Percentiles rank a stretch among this genome's conserved stretches.
Conservation (phyloP, 1,284 basidiomycete genomes). For the Fomes fomentarius region DNA sequence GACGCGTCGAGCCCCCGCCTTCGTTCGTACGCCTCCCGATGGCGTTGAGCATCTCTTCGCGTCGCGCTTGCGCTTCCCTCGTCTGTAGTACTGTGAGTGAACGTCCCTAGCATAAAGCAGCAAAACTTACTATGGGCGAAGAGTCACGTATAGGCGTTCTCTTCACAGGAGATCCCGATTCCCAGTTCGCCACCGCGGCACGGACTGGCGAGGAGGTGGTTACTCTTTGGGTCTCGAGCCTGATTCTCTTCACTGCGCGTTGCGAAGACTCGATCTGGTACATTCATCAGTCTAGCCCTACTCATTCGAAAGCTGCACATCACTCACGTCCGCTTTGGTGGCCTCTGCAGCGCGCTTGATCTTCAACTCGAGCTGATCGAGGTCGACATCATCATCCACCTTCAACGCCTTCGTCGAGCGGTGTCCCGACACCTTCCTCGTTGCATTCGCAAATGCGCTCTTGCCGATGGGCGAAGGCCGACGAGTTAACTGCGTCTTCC, state of each 20-base stretch:
- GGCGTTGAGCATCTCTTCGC: slow-evolving; percentile 78
- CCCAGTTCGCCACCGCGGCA: slow-evolving; percentile 17
- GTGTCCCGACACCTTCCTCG: slow-evolving; percentile 59
- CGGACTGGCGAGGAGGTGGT: slow-evolving; percentile 20
- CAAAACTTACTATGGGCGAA: slow-evolving; percentile 43
- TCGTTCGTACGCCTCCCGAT: slow-evolving; percentile 65
- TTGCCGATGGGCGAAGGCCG: slow-evolving; percentile 28
- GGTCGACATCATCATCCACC: slow-evolving; percentile 34
- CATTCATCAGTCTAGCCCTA: too few relatives aligned
- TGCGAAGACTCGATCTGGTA: slow-evolving; percentile 68
- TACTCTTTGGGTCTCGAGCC: slow-evolving; percentile 49
- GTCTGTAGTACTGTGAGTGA: slow-evolving; percentile 46
- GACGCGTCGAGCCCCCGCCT: slow-evolving; percentile 43
- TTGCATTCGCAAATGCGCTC: slow-evolving; percentile 35
- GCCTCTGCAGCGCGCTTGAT: slow-evolving; percentile 52
- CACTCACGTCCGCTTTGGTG: slow-evolving; percentile 70
- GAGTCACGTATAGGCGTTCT: slow-evolving; percentile 43
- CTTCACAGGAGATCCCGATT: slow-evolving; percentile 54
- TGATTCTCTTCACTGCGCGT: slow-evolving; percentile 70
- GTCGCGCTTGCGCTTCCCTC: slow-evolving; percentile 69
- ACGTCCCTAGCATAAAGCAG: background rate
- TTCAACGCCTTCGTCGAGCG: slow-evolving; percentile 22
- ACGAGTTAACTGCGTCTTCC: slow-evolving; percentile 30
- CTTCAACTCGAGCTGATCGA: slow-evolving; percentile 29
- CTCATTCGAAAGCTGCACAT: background rate